phyloP scores from a whole-genome alignment of 2,329 filamentous ascomycete genomes.

The Fusarium longipes region DNA sequence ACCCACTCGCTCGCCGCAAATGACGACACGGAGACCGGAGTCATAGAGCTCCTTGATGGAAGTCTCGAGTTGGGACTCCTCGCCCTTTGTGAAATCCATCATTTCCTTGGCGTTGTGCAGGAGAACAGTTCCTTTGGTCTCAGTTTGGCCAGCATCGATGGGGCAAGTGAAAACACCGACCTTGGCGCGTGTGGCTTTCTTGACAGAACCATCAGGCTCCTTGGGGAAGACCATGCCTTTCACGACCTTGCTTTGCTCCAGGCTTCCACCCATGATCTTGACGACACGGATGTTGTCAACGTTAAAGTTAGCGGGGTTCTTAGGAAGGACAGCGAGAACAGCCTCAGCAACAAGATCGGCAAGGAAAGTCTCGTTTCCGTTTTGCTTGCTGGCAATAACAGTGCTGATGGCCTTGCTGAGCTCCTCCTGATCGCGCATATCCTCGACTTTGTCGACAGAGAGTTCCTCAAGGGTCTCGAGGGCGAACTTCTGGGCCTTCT shows the following conservation, averaged over 20 bases:
- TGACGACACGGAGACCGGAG: slow-evolving; percentile 88
- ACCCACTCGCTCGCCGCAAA: slow-evolving; percentile 93
- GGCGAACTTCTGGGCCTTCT: slow-evolving; percentile 91
- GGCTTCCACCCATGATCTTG: slow-evolving; percentile 98
- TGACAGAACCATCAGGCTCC: slow-evolving; percentile 90
- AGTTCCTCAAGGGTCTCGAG: slow-evolving; percentile 88
- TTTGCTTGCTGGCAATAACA: slow-evolving; percentile 96
- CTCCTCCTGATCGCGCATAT: slow-evolving; percentile 83
- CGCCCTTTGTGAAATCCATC: slow-evolving; percentile 97
- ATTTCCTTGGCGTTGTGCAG: slow-evolving; percentile 98
- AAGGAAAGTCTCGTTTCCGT: slow-evolving; percentile 89
- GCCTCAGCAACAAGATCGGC: slow-evolving; percentile 88
- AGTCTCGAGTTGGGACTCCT: slow-evolving; percentile 90
- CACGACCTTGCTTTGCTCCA: slow-evolving; percentile 93
- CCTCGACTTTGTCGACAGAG: slow-evolving; percentile 88
- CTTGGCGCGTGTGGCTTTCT: slow-evolving; percentile 93
- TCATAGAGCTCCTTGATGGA: slow-evolving; percentile 96
- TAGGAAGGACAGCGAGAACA: slow-evolving; percentile 88
- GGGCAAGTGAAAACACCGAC: slow-evolving; percentile 97
- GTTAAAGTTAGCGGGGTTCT: slow-evolving; percentile 96
- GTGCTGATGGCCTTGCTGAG: slow-evolving; percentile 95
- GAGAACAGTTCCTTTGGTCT: slow-evolving; percentile 98
- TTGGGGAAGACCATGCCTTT: slow-evolving; percentile 99
- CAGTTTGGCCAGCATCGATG: slow-evolving; percentile 94
- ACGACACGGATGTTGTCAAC: slow-evolving; percentile 99